Evolutionary conservation across 2,329 filamentous ascomycete species (phyloP), one percentile per base, ranked within the genome.

Genomic region (Aspergillus fumigatiaffinis): DNA sequence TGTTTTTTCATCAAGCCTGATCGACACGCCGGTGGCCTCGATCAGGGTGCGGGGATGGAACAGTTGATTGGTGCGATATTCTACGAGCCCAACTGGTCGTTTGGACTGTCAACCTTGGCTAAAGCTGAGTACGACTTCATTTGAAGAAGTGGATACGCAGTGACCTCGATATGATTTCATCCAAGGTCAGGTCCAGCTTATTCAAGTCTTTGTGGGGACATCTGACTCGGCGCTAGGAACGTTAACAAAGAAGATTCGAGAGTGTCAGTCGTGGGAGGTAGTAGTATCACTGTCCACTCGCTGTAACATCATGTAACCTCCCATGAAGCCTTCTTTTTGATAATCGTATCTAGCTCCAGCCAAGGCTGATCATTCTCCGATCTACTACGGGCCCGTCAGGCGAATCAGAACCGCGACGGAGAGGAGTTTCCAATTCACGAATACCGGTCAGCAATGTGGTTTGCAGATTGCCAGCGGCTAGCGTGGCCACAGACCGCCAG

Each of bases 21-120:
- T 70, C 65, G 62, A 63, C 68, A 66, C 50, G 60, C 55, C 56
- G 61, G 61, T 66, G 62, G 64, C 58, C 65, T 66, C 42, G 58
- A 60, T 60, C 50, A 54, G 62, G 61, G 63, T 62, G 60, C 60
- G 64, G 66, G 62, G 62, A 60, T 60, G 49, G 28, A 29, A 6
- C 17, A 50, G 51, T 32, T 65, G 59, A 70, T 71, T 70, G 68
- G 69, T 58, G 59, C 57, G 49, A 66, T 66, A 70, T 66, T 69
- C 61, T 62, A 66, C 68, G 66, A 67, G 52, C 29, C 35, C 44
- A 29, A 57, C 53, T 44, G 60, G 60, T 56, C 51, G 12, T 23
- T 47, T 23, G 8, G 2, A 14, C 12, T 26, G 44, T 47, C 23
- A 12, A 47, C 44, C 23, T 14, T 47, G 21, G 14, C 44, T 20